Conservation (phyloP, 179 eudicot genomes). For the Kewa caespitosa region DNA sequence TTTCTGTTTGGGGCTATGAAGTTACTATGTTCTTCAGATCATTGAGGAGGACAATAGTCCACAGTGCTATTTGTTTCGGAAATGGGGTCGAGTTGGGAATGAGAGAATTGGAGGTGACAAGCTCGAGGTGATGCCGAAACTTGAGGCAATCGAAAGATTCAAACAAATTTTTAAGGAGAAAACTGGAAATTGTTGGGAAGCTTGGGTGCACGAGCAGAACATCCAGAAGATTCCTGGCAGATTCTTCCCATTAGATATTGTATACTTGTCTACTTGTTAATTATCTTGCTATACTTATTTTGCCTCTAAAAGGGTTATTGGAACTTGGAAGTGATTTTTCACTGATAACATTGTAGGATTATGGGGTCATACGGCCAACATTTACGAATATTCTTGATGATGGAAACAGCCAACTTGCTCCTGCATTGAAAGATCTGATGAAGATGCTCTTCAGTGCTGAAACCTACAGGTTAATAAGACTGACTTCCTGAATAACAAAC, state of each 20-base stretch:
- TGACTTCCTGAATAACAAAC: too few species aligned
- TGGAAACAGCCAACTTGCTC: conserved; percentile 59
- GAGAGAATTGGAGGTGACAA: conserved; percentile 78
- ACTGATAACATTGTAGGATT: conserved; percentile 59
- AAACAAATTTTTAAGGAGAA: conserved; percentile 83
- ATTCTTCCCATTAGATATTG: conserved; percentile 92
- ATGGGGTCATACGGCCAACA: conserved; percentile 77
- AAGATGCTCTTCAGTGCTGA: conserved; percentile 97
- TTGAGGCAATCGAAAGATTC: conserved; percentile 73
- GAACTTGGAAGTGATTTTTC: too few species aligned
- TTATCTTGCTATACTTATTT: too few species aligned
- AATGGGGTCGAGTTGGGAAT: conserved; percentile 98
- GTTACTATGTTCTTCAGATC: conserved; percentile 94
- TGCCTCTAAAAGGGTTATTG: too few species aligned
- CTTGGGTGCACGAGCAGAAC: conserved; percentile 66
- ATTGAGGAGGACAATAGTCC: conserved; percentile 88
- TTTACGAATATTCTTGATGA: conserved; percentile 54
- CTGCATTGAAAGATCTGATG: conserved; percentile 75
- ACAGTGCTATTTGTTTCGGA: conserved; percentile 89
- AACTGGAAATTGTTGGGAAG: conserved; percentile 95
- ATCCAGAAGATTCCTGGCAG: conserved; percentile 84
- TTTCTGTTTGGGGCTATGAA: too few species aligned
- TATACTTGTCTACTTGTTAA: too few species aligned
- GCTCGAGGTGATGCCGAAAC: conserved; percentile 66
- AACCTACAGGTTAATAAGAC: conserved; percentile 86